These are phyloP conservation scores for Camellia japonica DNA, from an alignment of 148 eudicot species.

Conservation along the genomic window DNA sequence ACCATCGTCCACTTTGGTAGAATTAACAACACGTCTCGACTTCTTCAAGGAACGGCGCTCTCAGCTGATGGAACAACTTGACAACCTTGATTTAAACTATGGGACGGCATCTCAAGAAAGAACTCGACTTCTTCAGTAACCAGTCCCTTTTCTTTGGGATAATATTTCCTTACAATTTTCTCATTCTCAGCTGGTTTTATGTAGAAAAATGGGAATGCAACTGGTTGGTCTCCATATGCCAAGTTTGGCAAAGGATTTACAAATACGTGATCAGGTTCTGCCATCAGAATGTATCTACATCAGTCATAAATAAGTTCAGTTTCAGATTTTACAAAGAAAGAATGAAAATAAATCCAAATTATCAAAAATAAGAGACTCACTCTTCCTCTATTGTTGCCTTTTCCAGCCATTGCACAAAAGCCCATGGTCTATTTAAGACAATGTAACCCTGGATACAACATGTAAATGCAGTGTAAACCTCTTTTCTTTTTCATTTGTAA, in stretches of 20 bases:
- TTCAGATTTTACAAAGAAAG: background rate
- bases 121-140: conserved; percentile 13
- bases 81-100: conserved; percentile 78
- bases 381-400: conserved; percentile 71
- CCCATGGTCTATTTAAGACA: conserved; percentile 79
- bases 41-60: conserved; percentile 97
- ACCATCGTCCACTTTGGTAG: conserved; percentile 85
- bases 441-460: conserved; percentile 54
- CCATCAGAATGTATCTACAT: conserved; percentile 50
- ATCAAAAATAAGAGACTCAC: conserved; percentile 31
- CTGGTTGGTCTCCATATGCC: conserved; percentile 30
- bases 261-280: conserved; percentile 54
- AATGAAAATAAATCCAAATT: background rate
- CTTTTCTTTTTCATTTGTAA: too few species aligned
- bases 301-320: background rate
- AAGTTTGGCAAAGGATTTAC: conserved; percentile 48
- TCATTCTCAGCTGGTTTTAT: conserved; percentile 41
- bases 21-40: conserved; percentile 89
- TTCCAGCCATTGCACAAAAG: conserved; percentile 72
- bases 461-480: background rate
- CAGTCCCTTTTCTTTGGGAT: conserved; percentile 37
- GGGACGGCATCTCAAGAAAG: conserved; percentile 51
- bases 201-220: conserved; percentile 49
- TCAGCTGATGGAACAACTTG: conserved; percentile 97
- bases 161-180: conserved; percentile 37